A percentile compares a stretch with the other conserved stretches of the same genome.
These are phyloP conservation scores for Aaosphaeria pasadenensis DNA, from an alignment of 2,329 filamentous ascomycete genomes.

Conservation along the genomic window DNA sequence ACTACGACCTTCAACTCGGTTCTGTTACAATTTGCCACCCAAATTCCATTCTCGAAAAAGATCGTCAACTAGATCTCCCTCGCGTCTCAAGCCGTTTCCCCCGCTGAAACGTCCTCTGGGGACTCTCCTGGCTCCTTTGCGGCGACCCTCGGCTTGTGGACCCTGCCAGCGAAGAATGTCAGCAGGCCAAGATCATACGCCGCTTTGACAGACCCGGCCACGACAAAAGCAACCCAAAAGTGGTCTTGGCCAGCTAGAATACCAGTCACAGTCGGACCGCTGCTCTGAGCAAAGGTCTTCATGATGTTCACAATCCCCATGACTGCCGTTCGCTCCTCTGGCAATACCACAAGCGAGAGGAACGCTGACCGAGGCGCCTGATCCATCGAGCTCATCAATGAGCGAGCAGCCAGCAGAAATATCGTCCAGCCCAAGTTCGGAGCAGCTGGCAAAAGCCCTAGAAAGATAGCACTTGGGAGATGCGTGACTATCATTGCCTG, in stretches of 20 bases:
- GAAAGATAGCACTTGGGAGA: slow-evolving; percentile 34
- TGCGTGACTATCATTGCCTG: slow-evolving; percentile 42
- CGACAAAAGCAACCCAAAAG: slow-evolving; percentile 41
- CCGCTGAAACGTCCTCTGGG: no score
- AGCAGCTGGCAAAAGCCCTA: slow-evolving; percentile 28
- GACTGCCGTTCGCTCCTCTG: slow-evolving; percentile 36
- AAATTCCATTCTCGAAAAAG: no score
- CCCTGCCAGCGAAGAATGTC: slow-evolving; percentile 30
- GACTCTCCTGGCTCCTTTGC: no score
- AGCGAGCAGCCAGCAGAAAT: slow-evolving; percentile 28
- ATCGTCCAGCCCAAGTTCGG: slow-evolving; percentile 22
- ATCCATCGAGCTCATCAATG: slow-evolving; percentile 36
- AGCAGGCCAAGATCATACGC: slow-evolving; percentile 35
- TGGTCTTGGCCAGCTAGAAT: slow-evolving; percentile 26
- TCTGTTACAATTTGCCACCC: no score
- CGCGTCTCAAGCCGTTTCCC: no score
- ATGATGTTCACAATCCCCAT: slow-evolving; percentile 40
- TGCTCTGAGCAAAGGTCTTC: slow-evolving; percentile 34
- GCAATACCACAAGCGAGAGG: slow-evolving; percentile 28
- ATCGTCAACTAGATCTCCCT: no score
- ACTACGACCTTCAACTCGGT: no score
- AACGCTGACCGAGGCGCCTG: slow-evolving; percentile 38
- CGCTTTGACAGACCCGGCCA: slow-evolving; percentile 34
- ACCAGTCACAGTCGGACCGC: slow-evolving; percentile 34
- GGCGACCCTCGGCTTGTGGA: slow-evolving; percentile 3